Evolutionary conservation across 768 basidiomycete genomes (phyloP).

Genomic region (Russula brevipes): DNA sequence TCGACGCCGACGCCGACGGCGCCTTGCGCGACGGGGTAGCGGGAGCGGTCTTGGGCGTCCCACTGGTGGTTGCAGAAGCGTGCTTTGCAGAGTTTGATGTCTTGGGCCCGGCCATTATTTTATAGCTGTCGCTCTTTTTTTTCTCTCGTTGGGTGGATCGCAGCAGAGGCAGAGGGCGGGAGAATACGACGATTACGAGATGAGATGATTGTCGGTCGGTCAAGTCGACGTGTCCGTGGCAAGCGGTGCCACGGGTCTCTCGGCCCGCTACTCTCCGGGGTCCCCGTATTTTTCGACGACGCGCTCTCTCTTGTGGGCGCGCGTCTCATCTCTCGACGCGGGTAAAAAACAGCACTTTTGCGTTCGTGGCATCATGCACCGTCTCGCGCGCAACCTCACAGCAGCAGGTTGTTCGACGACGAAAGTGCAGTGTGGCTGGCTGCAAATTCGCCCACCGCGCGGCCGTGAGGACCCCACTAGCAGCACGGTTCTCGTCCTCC

Average conservation of each 20-base stretch:
- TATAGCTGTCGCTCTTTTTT: neutral
- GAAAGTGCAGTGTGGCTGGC: neutral
- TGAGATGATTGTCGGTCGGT: neutral
- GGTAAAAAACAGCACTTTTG: too few relatives aligned
- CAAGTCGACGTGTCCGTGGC: neutral
- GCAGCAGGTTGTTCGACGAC: neutral
- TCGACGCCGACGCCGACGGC: conserved; percentile 5
- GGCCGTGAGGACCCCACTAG: neutral
- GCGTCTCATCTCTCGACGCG: neutral
- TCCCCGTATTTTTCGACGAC: neutral
- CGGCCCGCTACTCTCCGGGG: neutral
- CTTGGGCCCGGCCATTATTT: conserved; percentile 38
- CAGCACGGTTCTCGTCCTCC: neutral
- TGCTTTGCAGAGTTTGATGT: conserved; percentile 22
- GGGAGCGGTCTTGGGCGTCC: neutral
- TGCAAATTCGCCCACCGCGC: neutral
- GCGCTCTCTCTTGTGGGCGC: neutral
- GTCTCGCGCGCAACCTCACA: conserved; percentile 9
- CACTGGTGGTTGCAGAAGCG: conserved; percentile 22
- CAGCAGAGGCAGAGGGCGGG: neutral
- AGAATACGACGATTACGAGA: neutral
- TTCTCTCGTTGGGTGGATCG: neutral
- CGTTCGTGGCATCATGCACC: conserved; percentile 8
- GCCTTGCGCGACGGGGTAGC: neutral
- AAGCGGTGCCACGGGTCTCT: neutral